A percentile compares a stretch with the other conserved stretches of the same genome.
Evolutionary conservation across 75 land plant species (phyloP).

Genomic region (Selaginella tamariscina): DNA sequence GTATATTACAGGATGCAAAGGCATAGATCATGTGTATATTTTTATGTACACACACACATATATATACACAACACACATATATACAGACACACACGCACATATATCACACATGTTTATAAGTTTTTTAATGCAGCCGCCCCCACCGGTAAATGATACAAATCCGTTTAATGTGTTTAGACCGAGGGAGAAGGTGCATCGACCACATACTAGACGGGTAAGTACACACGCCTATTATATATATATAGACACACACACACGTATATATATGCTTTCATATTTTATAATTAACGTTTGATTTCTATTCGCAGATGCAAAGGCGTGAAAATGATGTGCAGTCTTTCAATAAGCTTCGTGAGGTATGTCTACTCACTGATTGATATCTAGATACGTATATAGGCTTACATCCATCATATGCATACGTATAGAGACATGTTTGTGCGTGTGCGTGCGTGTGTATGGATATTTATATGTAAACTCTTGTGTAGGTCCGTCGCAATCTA

Average conservation of each 20-base stretch:
- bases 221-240: no score
- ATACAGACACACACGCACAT: no score
- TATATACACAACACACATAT: no score
- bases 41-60: no score
- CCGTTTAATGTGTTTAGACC: slow-evolving; percentile 99
- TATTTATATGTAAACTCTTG: not conserved
- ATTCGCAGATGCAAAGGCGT: slow-evolving; percentile 81
- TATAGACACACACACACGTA: not conserved
- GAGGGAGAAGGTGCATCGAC: slow-evolving; percentile 89
- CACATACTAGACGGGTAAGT: slow-evolving; percentile 91
- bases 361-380: no score
- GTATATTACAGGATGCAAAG: no score
- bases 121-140: slow-evolving; percentile 70
- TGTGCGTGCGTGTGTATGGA: not conserved
- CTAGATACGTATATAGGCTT: no score
- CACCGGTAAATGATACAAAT: slow-evolving; percentile 97
- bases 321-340: slow-evolving; percentile 97
- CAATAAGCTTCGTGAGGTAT: slow-evolving; percentile 94
- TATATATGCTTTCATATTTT: not conserved
- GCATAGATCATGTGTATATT: no score
- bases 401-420: no score
- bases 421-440: not conserved
- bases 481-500: slow-evolving; percentile 76
- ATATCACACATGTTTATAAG: no score
- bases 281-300: not conserved